Conservation (phyloP, 2,329 filamentous ascomycete species). For the Stagonosporopsis vannaccii region DNA sequence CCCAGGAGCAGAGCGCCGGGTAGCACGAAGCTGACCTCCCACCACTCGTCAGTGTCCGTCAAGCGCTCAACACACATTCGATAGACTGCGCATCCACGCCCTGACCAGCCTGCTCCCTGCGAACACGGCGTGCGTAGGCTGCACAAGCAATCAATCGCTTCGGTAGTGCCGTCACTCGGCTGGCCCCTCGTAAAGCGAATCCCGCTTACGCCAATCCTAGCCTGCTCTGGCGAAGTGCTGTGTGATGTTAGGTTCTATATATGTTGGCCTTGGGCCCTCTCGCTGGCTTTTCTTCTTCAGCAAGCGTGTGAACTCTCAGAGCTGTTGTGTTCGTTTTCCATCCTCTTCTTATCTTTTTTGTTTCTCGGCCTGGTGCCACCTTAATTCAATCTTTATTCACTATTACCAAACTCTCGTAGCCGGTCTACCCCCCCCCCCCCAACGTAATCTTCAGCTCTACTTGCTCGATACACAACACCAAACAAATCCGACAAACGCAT, state of each 20-base stretch:
- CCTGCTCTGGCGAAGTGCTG: constrained; percentile 27
- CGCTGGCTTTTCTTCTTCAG: constrained; percentile 54
- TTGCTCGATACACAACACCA: constrained; percentile 53
- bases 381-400: constrained; percentile 42
- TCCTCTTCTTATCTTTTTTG: constrained; percentile 52
- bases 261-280: constrained; percentile 40
- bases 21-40: constrained; percentile 36
- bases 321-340: constrained; percentile 57
- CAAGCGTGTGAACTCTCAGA: constrained; percentile 60
- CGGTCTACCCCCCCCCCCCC: constrained; percentile 50
- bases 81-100: constrained; percentile 46
- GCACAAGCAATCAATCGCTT: constrained; percentile 46
- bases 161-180: constrained; percentile 39
- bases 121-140: constrained; percentile 32
- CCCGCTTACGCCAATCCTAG: constrained; percentile 27
- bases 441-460: constrained; percentile 56
- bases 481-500: constrained; percentile 37
- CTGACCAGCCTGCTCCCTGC: constrained; percentile 41
- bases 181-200: constrained; percentile 29
- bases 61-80: constrained; percentile 47
- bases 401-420: constrained; percentile 52
- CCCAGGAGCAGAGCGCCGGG: constrained; percentile 29
- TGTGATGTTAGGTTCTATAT: constrained; percentile 41
- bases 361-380: constrained; percentile 58
- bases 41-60: constrained; percentile 44